Conservation (phyloP, 2,329 filamentous ascomycete species). For the Trichoderma simmonsii region DNA sequence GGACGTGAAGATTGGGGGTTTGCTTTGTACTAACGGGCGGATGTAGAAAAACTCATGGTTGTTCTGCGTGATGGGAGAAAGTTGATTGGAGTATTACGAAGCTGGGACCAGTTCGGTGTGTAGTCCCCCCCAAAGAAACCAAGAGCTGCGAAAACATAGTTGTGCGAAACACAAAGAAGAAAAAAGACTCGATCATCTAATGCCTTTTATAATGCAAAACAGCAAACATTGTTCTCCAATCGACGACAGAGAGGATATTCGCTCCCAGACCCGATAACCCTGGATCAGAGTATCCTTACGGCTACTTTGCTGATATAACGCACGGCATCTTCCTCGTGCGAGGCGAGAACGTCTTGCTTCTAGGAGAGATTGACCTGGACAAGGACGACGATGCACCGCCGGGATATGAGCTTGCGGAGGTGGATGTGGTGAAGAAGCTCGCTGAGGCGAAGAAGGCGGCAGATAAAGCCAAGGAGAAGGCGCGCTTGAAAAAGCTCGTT, state of each 20-base stretch:
- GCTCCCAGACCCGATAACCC: constrained; percentile 48
- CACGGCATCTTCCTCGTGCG: constrained; percentile 88
- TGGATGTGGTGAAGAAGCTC: constrained; percentile 67
- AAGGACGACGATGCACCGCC: constrained; percentile 86
- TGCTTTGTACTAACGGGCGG: constrained; percentile 24
- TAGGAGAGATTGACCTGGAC: constrained; percentile 96
- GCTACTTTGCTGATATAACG: constrained; percentile 76
- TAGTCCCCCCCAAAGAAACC: constrained; percentile 15
- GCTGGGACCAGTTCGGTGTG: constrained; percentile 97
- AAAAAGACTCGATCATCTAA: not conserved
- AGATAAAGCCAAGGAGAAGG: constrained; percentile 72
- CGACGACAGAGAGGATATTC: constrained; percentile 86
- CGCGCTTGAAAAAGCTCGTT: constrained; percentile 65
- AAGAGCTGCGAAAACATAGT: not conserved
- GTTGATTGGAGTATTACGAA: constrained; percentile 85
- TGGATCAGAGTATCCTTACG: constrained; percentile 35
- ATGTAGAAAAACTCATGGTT: constrained; percentile 86
- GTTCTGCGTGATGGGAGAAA: constrained; percentile 91
- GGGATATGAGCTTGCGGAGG: constrained; percentile 63
- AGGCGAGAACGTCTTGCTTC: constrained; percentile 92
- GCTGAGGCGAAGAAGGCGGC: constrained; percentile 68
- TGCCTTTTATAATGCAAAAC: constrained; percentile 8
- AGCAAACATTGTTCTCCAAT: constrained; percentile 95
- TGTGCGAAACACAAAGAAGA: not conserved
- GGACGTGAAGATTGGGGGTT: not conserved